Base-by-base conservation (phyloP, 768 basidiomycete species). In the Phylloporus scabripes region DNA sequence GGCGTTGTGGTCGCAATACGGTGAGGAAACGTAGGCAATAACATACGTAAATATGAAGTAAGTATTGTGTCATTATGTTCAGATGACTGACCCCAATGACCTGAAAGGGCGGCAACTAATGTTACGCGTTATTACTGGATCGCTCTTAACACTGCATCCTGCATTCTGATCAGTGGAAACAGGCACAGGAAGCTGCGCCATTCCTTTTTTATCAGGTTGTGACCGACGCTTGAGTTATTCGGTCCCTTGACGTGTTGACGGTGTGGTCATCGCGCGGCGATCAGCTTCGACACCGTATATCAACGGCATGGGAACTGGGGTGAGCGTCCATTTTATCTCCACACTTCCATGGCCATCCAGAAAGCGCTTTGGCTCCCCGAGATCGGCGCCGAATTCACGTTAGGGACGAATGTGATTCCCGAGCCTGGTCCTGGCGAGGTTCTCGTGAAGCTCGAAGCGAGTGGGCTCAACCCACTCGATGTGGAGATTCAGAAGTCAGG, bases 391-490 rank as follows among this genome's bases (percentile, higher is more conserved):
- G 42, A 52, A 21, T 49, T 61, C 31, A 26, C 11, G 12, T 23
- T 60, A 3, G 40, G 42, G 34, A 31, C 49, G 20, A 49, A 9
- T 15, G 42, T 51, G 0, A 58, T 75, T 2, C 68, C 64, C 0
- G 54, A 55, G 12, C 75, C 76, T 5, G 70, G 70, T 0, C 63
- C 69, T 5, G 71, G 70, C 29, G 72, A 77, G 45, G 46, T 77
- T 21, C 66, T 78, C 32, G 65, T 77, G 54, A 71, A 71, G 50
- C 55, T 77, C 39, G 52, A 67, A 38, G 64, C 76, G 1, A 66
- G 69, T 0, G 68, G 70, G 3, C 53, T 79, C 14, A 76, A 78
- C 49, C 77, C 77, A 1, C 59, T 71, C 2, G 77, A 81, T 51
- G 36, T 49, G 48, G 44, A 31, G 15, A 34, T 54, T 26, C 52